phyloP scores from a whole-genome alignment of 306 rosid genomes.

The Herpetospermum pedunculosum region DNA sequence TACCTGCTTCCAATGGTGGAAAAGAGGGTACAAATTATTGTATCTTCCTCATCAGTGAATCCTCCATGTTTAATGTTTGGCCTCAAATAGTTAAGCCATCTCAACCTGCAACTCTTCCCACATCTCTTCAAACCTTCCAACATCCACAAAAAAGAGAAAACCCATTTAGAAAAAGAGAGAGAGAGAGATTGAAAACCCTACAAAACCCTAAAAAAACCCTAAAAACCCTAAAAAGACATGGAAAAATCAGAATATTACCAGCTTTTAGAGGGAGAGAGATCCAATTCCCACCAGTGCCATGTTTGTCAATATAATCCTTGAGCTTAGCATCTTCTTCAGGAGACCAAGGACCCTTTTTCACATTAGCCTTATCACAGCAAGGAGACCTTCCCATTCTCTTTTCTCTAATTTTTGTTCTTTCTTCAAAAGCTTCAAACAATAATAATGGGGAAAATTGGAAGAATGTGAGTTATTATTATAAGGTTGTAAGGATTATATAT shows the following conservation, averaged over 20 bases:
- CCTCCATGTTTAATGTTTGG: constrained; percentile 11
- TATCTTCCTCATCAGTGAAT: constrained; percentile 8
- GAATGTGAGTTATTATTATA: background rate
- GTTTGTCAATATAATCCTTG: background rate
- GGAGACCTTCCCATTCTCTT: constrained; percentile 8
- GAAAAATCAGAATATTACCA: background rate
- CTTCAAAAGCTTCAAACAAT: background rate
- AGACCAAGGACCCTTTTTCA: constrained; percentile 11
- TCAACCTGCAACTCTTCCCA: constrained; percentile 9
- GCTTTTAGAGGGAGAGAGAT: constrained; percentile 3
- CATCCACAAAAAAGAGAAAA: background rate
- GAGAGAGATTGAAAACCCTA: background rate
- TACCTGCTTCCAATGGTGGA: constrained; percentile 11
- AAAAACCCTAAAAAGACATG: background rate
- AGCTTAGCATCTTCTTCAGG: constrained; percentile 10
- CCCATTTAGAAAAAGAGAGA: background rate
- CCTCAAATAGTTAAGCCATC: constrained; percentile 10
- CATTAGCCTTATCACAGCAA: constrained; percentile 7
- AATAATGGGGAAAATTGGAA: background rate
- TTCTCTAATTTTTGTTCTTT: background rate
- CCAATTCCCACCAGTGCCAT: constrained; percentile 10
- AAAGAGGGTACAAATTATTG: background rate
- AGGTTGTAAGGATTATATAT: too few species aligned
- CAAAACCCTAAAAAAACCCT: background rate
- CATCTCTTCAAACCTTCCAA: constrained; percentile 9